phyloP scores from a whole-genome alignment of 345 rosid genomes.

The Mallotus nudiflorus region DNA sequence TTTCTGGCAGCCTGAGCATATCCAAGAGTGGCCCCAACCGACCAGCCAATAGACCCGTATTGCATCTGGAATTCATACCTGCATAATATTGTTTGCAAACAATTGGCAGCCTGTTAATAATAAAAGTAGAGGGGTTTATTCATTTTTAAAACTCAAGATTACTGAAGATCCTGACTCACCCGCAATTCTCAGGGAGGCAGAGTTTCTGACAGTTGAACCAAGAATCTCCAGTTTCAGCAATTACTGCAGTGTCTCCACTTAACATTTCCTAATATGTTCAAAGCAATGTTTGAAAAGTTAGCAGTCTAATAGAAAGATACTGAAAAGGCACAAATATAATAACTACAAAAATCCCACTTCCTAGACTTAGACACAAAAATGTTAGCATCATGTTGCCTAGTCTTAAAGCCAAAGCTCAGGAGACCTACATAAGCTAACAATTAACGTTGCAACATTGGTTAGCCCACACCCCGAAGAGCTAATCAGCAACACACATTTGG shows the following conservation, averaged over 20 bases:
- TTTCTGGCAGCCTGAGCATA: conserved; percentile 67
- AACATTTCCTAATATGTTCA: conserved; percentile 45
- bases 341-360: background rate
- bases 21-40: conserved; percentile 76
- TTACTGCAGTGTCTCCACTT: conserved; percentile 52
- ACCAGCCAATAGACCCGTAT: conserved; percentile 82
- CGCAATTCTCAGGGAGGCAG: conserved; percentile 64
- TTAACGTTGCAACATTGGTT: background rate
- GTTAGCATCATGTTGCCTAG: background rate
- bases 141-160: background rate
- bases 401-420: background rate
- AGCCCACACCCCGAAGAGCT: background rate
- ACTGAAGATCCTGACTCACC: conserved; percentile 37
- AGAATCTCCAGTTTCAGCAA: conserved; percentile 79
- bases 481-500: background rate
- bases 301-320: background rate
- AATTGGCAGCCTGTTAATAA: background rate
- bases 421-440: background rate
- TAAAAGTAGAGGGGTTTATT: background rate
- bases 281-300: background rate
- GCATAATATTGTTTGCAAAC: conserved; percentile 14
- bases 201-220: conserved; percentile 87
- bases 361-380: background rate
- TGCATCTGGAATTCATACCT: conserved; percentile 85
- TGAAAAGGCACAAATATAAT: background rate